phyloP scores from a whole-genome alignment of 164 flowering plant genomes.

The Piper longum region DNA sequence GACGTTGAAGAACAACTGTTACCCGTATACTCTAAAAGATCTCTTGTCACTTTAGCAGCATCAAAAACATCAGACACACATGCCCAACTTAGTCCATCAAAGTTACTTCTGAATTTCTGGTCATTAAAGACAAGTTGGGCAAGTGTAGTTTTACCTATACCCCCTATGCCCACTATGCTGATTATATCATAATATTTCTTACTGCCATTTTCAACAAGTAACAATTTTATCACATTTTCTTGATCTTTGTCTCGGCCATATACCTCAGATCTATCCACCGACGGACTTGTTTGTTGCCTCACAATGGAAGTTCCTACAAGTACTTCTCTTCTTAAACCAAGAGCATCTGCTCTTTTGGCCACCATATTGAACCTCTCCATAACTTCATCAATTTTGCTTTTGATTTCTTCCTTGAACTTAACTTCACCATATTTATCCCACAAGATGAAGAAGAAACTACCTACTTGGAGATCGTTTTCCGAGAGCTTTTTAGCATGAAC shows the following conservation, averaged over 20 bases:
- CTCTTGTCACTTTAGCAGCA: neutral
- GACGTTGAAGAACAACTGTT: neutral
- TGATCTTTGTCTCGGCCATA: slow-evolving; percentile 3
- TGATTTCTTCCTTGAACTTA: too few relatives aligned
- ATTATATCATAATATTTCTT: too few relatives aligned
- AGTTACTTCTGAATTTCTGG: too few relatives aligned
- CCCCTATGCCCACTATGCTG: too few relatives aligned
- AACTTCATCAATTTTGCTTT: slow-evolving; percentile 3
- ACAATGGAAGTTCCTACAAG: too few relatives aligned
- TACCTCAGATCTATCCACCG: neutral
- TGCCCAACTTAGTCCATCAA: neutral
- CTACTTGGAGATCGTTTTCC: too few relatives aligned
- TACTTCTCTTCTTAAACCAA: slow-evolving; percentile 1
- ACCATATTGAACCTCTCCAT: neutral
- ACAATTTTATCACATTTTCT: neutral
- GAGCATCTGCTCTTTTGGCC: neutral
- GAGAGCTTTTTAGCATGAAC: too few relatives aligned
- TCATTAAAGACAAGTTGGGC: neutral
- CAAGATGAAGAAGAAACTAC: too few relatives aligned
- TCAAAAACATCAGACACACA: neutral
- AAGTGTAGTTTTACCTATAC: neutral
- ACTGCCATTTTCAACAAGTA: too few relatives aligned
- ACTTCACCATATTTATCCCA: too few relatives aligned
- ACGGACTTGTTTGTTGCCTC: too few relatives aligned
- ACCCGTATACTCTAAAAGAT: neutral